Percentiles rank a stretch among this genome's conserved stretches.
phyloP scores from a whole-genome alignment of 148 eudicot species.

The Fagopyrum esculentum region DNA sequence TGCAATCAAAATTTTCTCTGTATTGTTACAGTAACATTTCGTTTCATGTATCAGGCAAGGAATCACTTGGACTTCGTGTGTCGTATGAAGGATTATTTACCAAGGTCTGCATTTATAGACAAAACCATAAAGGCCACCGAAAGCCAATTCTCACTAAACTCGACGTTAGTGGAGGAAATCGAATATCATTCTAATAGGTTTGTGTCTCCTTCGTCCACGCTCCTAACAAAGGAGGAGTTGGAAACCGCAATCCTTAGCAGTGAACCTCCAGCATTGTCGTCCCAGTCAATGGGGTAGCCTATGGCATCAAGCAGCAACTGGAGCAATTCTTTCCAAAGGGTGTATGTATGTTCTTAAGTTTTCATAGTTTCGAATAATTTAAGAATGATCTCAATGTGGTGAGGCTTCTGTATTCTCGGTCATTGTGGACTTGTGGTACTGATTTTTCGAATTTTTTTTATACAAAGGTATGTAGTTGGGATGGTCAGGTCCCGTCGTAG shows the following conservation, averaged over 20 bases:
- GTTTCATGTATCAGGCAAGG: constrained; percentile 42
- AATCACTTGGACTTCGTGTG: constrained; percentile 69
- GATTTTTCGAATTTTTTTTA: too few relatives aligned
- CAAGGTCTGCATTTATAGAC: constrained; percentile 50
- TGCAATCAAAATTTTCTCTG: not conserved
- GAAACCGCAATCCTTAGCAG: constrained; percentile 19
- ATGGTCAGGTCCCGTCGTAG: too few relatives aligned
- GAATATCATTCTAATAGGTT: constrained; percentile 18
- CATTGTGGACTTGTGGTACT: too few relatives aligned
- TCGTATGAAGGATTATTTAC: constrained; percentile 66
- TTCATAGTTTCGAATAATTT: too few relatives aligned
- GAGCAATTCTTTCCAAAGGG: too few relatives aligned
- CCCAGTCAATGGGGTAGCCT: constrained; percentile 18
- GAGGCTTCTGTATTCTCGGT: too few relatives aligned
- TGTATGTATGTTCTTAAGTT: too few relatives aligned
- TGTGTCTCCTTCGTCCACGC: constrained; percentile 48
- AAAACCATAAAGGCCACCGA: constrained; percentile 45
- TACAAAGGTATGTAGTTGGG: too few relatives aligned
- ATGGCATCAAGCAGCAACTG: too few relatives aligned
- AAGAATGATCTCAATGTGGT: too few relatives aligned
- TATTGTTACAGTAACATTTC: constrained; percentile 5
- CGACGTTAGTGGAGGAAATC: constrained; percentile 30
- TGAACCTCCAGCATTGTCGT: constrained; percentile 9
- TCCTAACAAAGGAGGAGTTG: constrained; percentile 41
- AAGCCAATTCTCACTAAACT: constrained; percentile 38